These are phyloP conservation scores for Monascus purpureus DNA, from an alignment of 495 filamentous ascomycete genomes.

Conservation along the genomic window DNA sequence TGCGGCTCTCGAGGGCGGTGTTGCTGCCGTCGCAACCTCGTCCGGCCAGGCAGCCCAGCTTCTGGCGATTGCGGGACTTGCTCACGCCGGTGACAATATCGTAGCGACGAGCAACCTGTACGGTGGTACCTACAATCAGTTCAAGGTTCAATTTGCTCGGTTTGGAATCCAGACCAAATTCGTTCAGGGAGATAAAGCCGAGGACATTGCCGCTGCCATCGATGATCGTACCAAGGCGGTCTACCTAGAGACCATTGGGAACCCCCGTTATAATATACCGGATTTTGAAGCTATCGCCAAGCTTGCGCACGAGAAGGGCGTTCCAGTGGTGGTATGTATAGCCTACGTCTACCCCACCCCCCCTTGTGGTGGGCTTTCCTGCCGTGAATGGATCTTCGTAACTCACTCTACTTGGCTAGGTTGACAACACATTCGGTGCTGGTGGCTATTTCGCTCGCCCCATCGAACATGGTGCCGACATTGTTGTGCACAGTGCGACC, in stretches of 20 bases:
- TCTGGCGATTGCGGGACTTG: slow-evolving; percentile 76
- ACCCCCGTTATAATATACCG: slow-evolving; percentile 89
- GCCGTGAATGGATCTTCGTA: too few species aligned
- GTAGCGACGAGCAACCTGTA: slow-evolving; percentile 87
- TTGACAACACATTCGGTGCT: slow-evolving; percentile 96
- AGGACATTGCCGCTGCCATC: slow-evolving; percentile 71
- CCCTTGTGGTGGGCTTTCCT: too few species aligned
- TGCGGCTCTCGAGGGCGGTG: slow-evolving; percentile 87
- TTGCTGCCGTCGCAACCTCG: slow-evolving; percentile 76
- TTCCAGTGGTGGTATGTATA: slow-evolving; percentile 66
- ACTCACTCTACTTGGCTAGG: too few species aligned
- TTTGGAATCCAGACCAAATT: slow-evolving; percentile 88
- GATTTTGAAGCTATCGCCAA: slow-evolving; percentile 77
- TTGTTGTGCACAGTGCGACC: slow-evolving; percentile 89
- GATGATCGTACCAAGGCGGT: slow-evolving; percentile 96
- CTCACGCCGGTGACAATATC: slow-evolving; percentile 84
- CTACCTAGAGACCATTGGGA: slow-evolving; percentile 91
- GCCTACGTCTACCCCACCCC: not conserved
- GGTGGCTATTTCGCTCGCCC: slow-evolving; percentile 85
- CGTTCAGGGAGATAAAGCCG: slow-evolving; percentile 67
- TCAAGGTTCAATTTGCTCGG: slow-evolving; percentile 83
- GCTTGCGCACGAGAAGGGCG: slow-evolving; percentile 63
- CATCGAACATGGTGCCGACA: slow-evolving; percentile 87
- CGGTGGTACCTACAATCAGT: slow-evolving; percentile 95
- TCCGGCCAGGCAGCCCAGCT: slow-evolving; percentile 95